Evolutionary conservation across 257 asterid species (phyloP), one percentile per base, ranked within the genome.

Genomic region (Solanum pennellii): DNA sequence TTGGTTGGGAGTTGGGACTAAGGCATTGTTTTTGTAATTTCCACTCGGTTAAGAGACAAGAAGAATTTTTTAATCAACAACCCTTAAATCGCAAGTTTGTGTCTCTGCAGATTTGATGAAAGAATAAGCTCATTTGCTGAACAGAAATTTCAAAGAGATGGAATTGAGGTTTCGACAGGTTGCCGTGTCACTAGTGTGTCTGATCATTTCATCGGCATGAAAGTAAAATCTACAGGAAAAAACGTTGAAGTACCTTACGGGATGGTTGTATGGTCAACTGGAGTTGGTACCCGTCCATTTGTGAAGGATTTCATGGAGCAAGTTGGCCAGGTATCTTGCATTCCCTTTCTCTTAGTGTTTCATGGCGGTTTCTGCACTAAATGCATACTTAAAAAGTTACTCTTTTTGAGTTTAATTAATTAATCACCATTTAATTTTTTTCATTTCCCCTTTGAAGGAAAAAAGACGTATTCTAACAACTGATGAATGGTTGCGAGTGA

Each of bases 191-290:
- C 93, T 87, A 95, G 93, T 25, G 94, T 96, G 37, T 90, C 99
- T 66, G 98, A 94, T 88, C 90, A 93, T 88, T 97, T 94, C 82
- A 94, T 97, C 87, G 91, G 93, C 76, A 91, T 93, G 37, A 96
- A 95, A 89, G 97, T 92, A 88, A 82, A 92, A 37, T 95, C 94
- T 92, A 92, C 92, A 74, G 99, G 98, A 85, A 90, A 86, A 79
- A 86, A 92, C 25, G 88, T 94, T 87, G 89, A 94, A 37, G 92
- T 93, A 91, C 98, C 99, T 7, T 97, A 97, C 88, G 99, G 99
- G 65, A 94, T 94, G 98, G 95, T 92, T 91, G 98, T 96, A 65
- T 96, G 99, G 99, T 94, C 99, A 72, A 96, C 98, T 86, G 99
- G 99, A 71, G 93, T 97, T 72, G 99, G 99, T 82, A 94, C 98